Percentiles rank a stretch among this genome's conserved stretches.
Conservation (phyloP, 2,329 filamentous ascomycete genomes). For the Penicillium sp. region DNA sequence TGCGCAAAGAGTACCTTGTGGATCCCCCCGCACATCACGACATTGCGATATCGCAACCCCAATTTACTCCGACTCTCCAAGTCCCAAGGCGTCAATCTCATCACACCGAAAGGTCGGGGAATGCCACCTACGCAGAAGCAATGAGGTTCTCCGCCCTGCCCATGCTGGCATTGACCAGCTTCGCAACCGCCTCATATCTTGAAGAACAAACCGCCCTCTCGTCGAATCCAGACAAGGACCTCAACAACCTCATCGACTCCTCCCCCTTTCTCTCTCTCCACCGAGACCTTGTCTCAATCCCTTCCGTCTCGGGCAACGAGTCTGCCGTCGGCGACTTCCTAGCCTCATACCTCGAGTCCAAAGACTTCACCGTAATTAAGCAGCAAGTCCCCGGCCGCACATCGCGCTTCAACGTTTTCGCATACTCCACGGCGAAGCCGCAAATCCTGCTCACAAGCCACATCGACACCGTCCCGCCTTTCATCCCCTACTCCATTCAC, state of each 20-base stretch:
- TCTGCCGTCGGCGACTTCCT: conserved; percentile 71
- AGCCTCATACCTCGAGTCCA: conserved; percentile 64
- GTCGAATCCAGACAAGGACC: conserved; percentile 4
- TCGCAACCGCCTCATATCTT: neutral
- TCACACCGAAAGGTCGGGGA: neutral
- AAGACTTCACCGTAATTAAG: conserved; percentile 66
- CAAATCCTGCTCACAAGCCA: conserved; percentile 66
- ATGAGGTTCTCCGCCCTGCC: conserved; percentile 13
- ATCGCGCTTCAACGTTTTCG: conserved; percentile 76
- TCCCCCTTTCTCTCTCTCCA: conserved; percentile 72
- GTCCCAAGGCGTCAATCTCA: neutral
- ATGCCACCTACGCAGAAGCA: neutral
- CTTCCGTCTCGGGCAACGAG: conserved; percentile 75
- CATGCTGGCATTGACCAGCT: conserved; percentile 9
- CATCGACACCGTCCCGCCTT: conserved; percentile 71
- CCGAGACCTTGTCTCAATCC: conserved; percentile 72
- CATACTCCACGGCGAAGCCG: conserved; percentile 52
- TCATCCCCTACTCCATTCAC: conserved; percentile 54
- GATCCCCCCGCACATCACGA: conserved; percentile 4
- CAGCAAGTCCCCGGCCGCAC: conserved; percentile 49
- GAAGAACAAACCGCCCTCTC: neutral
- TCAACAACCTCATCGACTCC: conserved; percentile 44
- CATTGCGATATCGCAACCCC: neutral
- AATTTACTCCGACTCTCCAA: neutral
- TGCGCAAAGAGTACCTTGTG: neutral